phyloP scores from a whole-genome alignment of 2,329 filamentous ascomycete genomes.

The Talaromyces piceae region DNA sequence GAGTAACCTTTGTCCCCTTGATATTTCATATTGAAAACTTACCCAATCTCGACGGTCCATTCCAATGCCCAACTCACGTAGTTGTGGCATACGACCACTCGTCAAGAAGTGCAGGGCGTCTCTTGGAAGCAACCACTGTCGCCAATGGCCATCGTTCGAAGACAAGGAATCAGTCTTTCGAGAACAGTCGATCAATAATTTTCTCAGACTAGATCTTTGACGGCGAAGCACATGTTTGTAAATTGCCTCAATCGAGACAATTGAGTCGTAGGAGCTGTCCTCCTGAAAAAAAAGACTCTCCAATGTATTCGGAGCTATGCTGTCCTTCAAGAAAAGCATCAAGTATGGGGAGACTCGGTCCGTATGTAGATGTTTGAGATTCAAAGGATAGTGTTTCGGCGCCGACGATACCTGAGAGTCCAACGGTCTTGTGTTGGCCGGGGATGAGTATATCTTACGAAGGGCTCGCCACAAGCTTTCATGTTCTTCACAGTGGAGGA shows the following conservation, averaged over 20 bases:
- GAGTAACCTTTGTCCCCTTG: not conserved
- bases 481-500: slow-evolving; percentile 65
- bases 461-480: slow-evolving; percentile 69
- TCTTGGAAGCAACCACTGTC: slow-evolving; percentile 62
- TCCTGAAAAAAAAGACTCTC: slow-evolving; percentile 74
- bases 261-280: slow-evolving; percentile 45
- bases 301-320: slow-evolving; percentile 69
- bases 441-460: slow-evolving; percentile 53
- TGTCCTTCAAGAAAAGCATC: slow-evolving; percentile 68
- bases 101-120: slow-evolving; percentile 67
- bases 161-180: slow-evolving; percentile 43
- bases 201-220: slow-evolving; percentile 64
- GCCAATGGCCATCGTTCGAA: slow-evolving; percentile 46
- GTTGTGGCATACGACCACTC: slow-evolving; percentile 64
- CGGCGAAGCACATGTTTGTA: slow-evolving; percentile 62
- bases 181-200: slow-evolving; percentile 66
- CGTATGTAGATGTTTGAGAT: slow-evolving; percentile 66
- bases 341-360: slow-evolving; percentile 63
- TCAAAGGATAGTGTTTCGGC: slow-evolving; percentile 51
- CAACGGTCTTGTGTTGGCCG: slow-evolving; percentile 6
- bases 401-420: not conserved
- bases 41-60: slow-evolving; percentile 75
- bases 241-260: slow-evolving; percentile 61
- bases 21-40: slow-evolving; percentile 13
- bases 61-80: slow-evolving; percentile 64